phyloP scores from a whole-genome alignment of 306 rosid species.

The Astragalus glycyphyllos region DNA sequence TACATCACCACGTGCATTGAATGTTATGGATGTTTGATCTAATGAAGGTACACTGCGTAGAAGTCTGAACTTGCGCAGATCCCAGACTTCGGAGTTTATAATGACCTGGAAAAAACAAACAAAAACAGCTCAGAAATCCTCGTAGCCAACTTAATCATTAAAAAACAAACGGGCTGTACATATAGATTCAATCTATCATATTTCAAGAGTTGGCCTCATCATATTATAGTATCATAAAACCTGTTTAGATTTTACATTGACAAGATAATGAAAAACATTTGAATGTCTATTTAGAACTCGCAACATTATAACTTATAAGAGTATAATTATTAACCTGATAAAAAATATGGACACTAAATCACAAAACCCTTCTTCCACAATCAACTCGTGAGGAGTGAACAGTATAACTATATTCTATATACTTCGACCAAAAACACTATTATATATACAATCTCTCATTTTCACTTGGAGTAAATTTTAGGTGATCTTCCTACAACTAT shows the following conservation, averaged over 20 bases:
- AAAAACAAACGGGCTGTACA: background rate
- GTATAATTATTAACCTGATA: too few relatives aligned
- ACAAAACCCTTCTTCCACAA: background rate
- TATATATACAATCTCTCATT: background rate
- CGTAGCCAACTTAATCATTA: background rate
- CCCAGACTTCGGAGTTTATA: conserved; percentile 99
- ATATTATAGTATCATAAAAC: background rate
- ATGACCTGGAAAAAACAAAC: conserved; percentile 63
- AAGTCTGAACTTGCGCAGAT: conserved; percentile 87
- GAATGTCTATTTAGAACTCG: too few relatives aligned
- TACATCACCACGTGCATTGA: conserved; percentile 94
- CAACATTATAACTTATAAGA: too few relatives aligned
- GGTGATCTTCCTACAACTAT: conserved; percentile 16
- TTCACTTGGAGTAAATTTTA: background rate
- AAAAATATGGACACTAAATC: too few relatives aligned
- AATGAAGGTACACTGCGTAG: conserved; percentile 93
- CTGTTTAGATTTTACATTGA: background rate
- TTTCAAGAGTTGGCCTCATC: background rate
- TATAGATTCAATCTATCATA: background rate
- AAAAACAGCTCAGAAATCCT: conserved; percentile 19
- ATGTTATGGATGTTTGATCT: conserved; percentile 88
- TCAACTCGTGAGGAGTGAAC: background rate
- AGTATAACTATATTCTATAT: background rate
- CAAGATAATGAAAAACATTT: too few relatives aligned
- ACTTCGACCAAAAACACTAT: too few relatives aligned